phyloP scores from a whole-genome alignment of 208 protist species.

The Leishmania lainsoni region DNA sequence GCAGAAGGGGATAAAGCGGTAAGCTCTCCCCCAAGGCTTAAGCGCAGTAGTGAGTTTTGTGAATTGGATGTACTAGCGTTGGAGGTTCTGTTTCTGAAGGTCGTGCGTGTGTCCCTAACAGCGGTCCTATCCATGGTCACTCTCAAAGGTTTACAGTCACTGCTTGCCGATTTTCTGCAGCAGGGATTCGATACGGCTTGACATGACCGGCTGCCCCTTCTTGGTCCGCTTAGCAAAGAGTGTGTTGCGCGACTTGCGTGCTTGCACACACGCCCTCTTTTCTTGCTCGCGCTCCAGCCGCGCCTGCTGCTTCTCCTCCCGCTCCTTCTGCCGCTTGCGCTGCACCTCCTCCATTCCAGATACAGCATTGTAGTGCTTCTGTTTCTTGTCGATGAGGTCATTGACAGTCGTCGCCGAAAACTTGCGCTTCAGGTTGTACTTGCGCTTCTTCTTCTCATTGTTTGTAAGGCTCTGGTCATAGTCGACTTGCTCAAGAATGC shows the following conservation, averaged over 20 bases:
- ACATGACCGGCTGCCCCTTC: slow-evolving; percentile 83
- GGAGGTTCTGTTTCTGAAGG: neutral
- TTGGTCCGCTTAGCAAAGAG: slow-evolving; percentile 70
- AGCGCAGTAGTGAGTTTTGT: too few relatives aligned
- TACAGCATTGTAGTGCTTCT: slow-evolving; percentile 65
- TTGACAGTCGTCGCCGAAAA: slow-evolving; percentile 75
- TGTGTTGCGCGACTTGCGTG: slow-evolving; percentile 49
- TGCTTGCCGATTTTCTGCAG: slow-evolving; percentile 65
- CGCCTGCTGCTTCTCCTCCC: slow-evolving; percentile 39
- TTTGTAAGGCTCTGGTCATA: slow-evolving; percentile 89
- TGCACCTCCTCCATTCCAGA: slow-evolving; percentile 58
- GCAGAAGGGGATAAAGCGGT: neutral
- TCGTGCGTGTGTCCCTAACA: neutral
- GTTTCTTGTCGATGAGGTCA: slow-evolving; percentile 60
- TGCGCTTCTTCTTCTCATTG: slow-evolving; percentile 84
- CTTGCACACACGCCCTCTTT: slow-evolving; percentile 53
- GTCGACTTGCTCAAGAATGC: slow-evolving; percentile 70
- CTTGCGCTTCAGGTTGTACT: slow-evolving; percentile 90
- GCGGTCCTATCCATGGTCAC: neutral
- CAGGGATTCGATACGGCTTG: slow-evolving; percentile 67
- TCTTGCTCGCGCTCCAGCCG: slow-evolving; percentile 47
- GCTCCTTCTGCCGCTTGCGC: slow-evolving; percentile 59
- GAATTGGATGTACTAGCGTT: neutral
- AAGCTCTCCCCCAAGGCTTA: neutral
- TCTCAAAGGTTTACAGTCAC: neutral